These are phyloP conservation scores for Paspalum notatum DNA, from an alignment of 176 grass and related monocot genomes.

Conservation along the genomic window DNA sequence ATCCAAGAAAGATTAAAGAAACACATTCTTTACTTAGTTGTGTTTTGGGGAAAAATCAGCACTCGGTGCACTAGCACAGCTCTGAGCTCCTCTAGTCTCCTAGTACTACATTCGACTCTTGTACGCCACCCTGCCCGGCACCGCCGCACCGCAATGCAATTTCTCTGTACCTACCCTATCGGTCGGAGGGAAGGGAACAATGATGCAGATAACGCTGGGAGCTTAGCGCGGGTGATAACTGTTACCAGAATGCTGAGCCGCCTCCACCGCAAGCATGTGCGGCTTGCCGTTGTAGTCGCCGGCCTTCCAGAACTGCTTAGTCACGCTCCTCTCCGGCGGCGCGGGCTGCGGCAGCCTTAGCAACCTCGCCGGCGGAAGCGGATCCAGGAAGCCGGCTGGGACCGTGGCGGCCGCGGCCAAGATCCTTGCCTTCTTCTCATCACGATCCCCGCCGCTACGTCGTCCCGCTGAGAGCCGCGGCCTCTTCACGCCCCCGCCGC, in stretches of 20 bases:
- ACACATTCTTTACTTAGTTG: neutral
- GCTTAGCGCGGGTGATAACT: neutral
- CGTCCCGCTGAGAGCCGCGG: conserved; percentile 9
- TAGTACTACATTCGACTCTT: neutral
- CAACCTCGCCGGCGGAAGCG: conserved; percentile 34
- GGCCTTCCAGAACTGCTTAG: conserved; percentile 96
- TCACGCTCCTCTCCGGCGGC: conserved; percentile 7
- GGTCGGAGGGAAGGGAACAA: neutral
- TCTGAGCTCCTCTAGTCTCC: neutral
- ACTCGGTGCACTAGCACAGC: neutral
- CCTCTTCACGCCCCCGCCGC: conserved; percentile 27
- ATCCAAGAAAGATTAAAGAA: conserved; percentile 9
- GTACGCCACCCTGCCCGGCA: neutral
- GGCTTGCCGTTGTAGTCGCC: conserved; percentile 70
- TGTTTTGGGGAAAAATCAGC: neutral
- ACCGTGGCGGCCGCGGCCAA: conserved; percentile 36
- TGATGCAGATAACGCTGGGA: neutral
- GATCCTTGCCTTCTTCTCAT: conserved; percentile 40
- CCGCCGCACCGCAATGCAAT: neutral
- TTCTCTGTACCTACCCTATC: neutral
- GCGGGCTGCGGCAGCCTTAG: neutral
- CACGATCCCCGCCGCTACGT: conserved; percentile 7
- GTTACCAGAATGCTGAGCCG: conserved; percentile 51
- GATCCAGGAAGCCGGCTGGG: conserved; percentile 71
- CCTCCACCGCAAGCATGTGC: neutral